Conservation (phyloP, 257 asterid genomes). For the Solanum commersonii region DNA sequence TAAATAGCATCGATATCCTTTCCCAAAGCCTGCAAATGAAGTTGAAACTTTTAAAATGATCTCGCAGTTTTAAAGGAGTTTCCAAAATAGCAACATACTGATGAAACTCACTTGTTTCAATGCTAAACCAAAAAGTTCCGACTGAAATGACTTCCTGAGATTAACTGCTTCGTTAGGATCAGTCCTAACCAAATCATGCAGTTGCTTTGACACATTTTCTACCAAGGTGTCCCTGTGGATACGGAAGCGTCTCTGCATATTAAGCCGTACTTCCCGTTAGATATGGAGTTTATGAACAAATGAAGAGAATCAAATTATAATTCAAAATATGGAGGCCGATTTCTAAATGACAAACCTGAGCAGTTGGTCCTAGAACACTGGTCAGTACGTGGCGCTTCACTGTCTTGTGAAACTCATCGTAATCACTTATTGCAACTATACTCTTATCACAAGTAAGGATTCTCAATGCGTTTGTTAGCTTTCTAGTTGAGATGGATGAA, state of each 20-base stretch:
- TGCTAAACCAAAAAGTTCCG: conserved; percentile 66
- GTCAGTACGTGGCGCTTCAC: conserved; percentile 42
- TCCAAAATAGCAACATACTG: background rate
- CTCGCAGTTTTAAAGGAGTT: too few relatives aligned
- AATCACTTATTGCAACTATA: conserved; percentile 72
- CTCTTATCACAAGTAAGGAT: conserved; percentile 59
- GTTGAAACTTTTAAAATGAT: background rate
- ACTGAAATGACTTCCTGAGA: conserved; percentile 54
- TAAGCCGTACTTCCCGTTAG: background rate
- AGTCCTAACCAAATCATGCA: conserved; percentile 25
- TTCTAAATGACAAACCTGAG: conserved; percentile 43
- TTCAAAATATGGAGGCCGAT: background rate
- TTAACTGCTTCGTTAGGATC: conserved; percentile 48
- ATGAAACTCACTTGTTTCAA: conserved; percentile 53
- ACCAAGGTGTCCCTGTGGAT: conserved; percentile 50
- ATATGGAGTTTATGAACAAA: background rate
- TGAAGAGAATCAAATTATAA: background rate
- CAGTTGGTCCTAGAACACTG: conserved; percentile 61
- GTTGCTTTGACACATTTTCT: conserved; percentile 24
- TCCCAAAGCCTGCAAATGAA: conserved; percentile 47
- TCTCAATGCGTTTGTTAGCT: conserved; percentile 71
- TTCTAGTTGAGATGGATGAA: conserved; percentile 71
- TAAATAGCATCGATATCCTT: conserved; percentile 46
- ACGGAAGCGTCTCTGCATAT: conserved; percentile 57
- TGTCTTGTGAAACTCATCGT: conserved; percentile 56